Percentiles rank a stretch among this genome's conserved stretches.
These are phyloP conservation scores for Cyberlindnera suaveolens DNA, from an alignment of 805 yeast species.

Conservation along the genomic window DNA sequence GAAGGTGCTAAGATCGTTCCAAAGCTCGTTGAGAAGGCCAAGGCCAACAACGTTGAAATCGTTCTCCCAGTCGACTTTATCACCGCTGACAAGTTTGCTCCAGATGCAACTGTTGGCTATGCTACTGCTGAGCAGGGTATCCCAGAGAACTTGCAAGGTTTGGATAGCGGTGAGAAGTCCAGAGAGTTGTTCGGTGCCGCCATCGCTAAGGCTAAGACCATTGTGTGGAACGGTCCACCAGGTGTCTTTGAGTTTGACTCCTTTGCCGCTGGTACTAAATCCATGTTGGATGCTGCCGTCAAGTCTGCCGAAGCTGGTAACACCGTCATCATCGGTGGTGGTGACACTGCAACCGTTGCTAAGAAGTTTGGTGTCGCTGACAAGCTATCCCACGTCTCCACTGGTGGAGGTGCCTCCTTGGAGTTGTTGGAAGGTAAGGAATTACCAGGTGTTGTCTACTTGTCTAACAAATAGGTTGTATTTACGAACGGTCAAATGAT, in stretches of 20 bases:
- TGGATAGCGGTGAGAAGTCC: conserved; percentile 92
- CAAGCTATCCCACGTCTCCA: conserved; percentile 95
- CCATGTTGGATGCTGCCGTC: conserved; percentile 83
- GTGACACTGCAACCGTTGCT: conserved; percentile 99
- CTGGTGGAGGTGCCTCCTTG: conserved; percentile 99
- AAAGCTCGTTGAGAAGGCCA: conserved; percentile 89
- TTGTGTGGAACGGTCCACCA: conserved; percentile 99
- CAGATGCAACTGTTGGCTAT: conserved; percentile 79
- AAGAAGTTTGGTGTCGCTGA: conserved; percentile 97
- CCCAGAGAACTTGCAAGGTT: conserved; percentile 92
- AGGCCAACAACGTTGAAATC: conserved; percentile 89
- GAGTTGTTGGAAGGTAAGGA: conserved; percentile 98
- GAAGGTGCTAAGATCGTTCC: conserved; percentile 96
- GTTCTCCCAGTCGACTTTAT: conserved; percentile 94
- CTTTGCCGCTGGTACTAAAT: conserved; percentile 88
- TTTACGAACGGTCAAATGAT: too few relatives aligned
- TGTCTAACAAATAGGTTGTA: conserved; percentile 58
- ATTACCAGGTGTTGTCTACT: conserved; percentile 95
- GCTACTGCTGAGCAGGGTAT: conserved; percentile 91
- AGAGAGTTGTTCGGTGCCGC: conserved; percentile 72
- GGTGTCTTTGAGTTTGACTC: conserved; percentile 98
- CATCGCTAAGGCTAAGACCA: conserved; percentile 91
- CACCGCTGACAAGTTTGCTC: conserved; percentile 89
- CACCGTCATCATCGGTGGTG: conserved; percentile 95
- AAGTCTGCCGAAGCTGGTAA: conserved; percentile 80